A percentile compares a stretch with the other conserved stretches of the same genome.
Evolutionary conservation across 148 eudicot species (phyloP).

Genomic region (Tetragonia tetragonoides): DNA sequence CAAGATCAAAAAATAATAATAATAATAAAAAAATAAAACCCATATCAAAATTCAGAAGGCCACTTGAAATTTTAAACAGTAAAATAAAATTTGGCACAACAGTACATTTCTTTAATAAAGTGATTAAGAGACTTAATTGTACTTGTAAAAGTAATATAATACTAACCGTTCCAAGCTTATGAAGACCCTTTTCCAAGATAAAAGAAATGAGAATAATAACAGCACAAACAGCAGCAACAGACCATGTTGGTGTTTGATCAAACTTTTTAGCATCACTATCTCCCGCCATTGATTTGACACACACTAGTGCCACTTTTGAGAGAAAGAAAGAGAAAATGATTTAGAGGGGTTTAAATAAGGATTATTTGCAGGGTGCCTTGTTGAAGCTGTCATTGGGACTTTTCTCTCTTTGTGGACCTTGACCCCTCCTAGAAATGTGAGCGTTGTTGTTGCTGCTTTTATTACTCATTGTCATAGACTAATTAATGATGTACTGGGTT

Average conservation of each 20-base stretch:
- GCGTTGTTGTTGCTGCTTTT: too few relatives aligned
- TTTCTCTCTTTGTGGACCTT: too few relatives aligned
- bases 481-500: too few relatives aligned
- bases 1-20: neutral
- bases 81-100: neutral
- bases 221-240: conserved; percentile 78
- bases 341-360: too few relatives aligned
- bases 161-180: conserved; percentile 52
- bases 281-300: neutral
- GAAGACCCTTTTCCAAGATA: conserved; percentile 56
- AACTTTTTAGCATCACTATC: conserved; percentile 37
- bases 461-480: too few relatives aligned
- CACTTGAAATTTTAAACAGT: too few relatives aligned
- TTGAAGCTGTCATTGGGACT: too few relatives aligned
- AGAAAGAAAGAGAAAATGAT: neutral
- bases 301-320: conserved; percentile 2
- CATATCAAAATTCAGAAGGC: too few relatives aligned
- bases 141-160: neutral
- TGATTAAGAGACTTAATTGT: neutral
- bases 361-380: too few relatives aligned
- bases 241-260: conserved; percentile 83
- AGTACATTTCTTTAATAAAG: too few relatives aligned
- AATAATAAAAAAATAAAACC: too few relatives aligned
- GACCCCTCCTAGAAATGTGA: too few relatives aligned
- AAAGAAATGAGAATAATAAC: conserved; percentile 65